A percentile compares a stretch with the other conserved stretches of the same genome.
These are phyloP conservation scores for Saksenaea vasiformis DNA, from an alignment of 371 early-diverging fungal species.

Conservation along the genomic window DNA sequence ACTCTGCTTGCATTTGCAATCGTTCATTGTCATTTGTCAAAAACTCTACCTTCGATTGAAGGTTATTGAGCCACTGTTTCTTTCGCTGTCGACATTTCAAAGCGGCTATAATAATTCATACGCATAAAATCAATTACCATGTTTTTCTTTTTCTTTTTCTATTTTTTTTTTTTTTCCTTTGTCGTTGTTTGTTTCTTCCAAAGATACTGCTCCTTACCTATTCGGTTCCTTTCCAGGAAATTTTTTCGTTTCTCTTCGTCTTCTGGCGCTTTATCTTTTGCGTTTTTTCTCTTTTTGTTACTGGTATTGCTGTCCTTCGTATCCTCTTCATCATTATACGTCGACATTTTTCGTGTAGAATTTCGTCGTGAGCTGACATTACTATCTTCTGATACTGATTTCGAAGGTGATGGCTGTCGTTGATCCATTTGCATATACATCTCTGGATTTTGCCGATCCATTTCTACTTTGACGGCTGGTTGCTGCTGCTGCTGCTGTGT, in stretches of 20 bases:
- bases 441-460: not conserved
- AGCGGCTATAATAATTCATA: conserved; percentile 58
- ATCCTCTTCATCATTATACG: conserved; percentile 17
- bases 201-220: conserved; percentile 48
- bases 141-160: not conserved
- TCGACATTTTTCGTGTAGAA: conserved; percentile 4
- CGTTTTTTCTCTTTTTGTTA: conserved; percentile 23
- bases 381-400: not conserved
- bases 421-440: conserved; percentile 1
- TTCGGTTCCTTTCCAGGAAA: conserved; percentile 85
- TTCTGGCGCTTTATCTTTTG: conserved; percentile 37
- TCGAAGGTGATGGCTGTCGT: not conserved
- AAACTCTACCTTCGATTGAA: conserved; percentile 79
- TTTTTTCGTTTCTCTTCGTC: conserved; percentile 74
- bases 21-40: conserved; percentile 73
- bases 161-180: not conserved
- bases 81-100: conserved; percentile 90
- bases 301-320: conserved; percentile 24
- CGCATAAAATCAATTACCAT: not conserved
- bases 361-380: not conserved
- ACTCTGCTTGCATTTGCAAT: conserved; percentile 64
- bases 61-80: conserved; percentile 79
- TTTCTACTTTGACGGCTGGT: conserved; percentile 4
- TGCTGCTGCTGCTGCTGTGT: not conserved
- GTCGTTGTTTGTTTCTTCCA: no score